These are phyloP conservation scores for Daphne laureola DNA, from an alignment of 441 rosid species.

Conservation along the genomic window DNA sequence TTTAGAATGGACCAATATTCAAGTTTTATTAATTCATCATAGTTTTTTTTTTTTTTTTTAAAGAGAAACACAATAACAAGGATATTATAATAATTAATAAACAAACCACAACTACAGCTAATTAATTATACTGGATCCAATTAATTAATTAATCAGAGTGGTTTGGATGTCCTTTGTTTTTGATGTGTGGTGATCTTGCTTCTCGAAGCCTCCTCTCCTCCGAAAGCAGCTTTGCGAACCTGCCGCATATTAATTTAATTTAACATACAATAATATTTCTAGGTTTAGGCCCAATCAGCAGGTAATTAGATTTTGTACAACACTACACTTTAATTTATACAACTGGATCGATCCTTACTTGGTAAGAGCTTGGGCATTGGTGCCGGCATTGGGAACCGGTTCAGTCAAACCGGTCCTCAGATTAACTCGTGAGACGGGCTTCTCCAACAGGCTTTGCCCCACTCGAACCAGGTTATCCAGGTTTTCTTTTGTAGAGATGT, in stretches of 20 bases:
- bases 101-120: too few relatives aligned
- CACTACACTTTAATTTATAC: background rate
- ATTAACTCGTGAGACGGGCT: slow-evolving; percentile 12
- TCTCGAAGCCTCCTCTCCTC: slow-evolving; percentile 13
- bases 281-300: background rate
- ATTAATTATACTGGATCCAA: too few relatives aligned
- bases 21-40: too few relatives aligned
- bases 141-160: too few relatives aligned
- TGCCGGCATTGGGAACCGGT: background rate
- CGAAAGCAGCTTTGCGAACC: slow-evolving; percentile 24
- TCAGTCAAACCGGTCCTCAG: slow-evolving; percentile 9
- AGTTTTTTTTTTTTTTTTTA: too few relatives aligned
- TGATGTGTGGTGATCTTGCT: background rate
- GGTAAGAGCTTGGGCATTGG: slow-evolving; percentile 11
- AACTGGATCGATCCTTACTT: too few relatives aligned
- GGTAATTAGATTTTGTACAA: too few relatives aligned
- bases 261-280: background rate
- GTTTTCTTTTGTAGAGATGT: slow-evolving; percentile 9
- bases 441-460: slow-evolving; percentile 8
- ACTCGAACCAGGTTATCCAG: slow-evolving; percentile 1
- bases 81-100: too few relatives aligned
- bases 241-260: slow-evolving; percentile 6
- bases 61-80: too few relatives aligned
- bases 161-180: too few relatives aligned
- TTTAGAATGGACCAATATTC: too few relatives aligned